Conservation (phyloP, 2,329 filamentous ascomycete genomes). For the Aspergillus tanneri region DNA sequence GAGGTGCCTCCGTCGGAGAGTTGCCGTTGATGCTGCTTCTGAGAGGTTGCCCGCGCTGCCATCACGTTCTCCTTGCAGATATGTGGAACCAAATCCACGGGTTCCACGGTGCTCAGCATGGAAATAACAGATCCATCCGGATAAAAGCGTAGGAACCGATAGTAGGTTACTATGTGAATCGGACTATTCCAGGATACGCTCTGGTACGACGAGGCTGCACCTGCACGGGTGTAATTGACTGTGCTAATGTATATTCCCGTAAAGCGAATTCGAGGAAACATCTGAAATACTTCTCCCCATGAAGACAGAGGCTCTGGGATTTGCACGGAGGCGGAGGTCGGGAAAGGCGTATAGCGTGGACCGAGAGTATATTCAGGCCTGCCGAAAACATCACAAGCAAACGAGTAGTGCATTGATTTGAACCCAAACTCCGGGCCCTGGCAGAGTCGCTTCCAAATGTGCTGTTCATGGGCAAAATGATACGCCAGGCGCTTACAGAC, state of each 20-base stretch:
- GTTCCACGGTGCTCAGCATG: conserved; percentile 77
- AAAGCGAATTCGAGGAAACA: conserved; percentile 83
- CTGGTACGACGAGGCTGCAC: conserved; percentile 65
- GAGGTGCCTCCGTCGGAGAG: conserved; percentile 42
- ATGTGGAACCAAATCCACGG: conserved; percentile 81
- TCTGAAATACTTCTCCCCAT: conserved; percentile 72
- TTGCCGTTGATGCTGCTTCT: conserved; percentile 41
- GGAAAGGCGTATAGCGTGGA: conserved; percentile 38
- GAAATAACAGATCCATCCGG: conserved; percentile 82
- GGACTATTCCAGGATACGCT: conserved; percentile 75
- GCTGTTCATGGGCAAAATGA: conserved; percentile 77
- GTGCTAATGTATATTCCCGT: conserved; percentile 96
- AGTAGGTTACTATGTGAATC: conserved; percentile 96
- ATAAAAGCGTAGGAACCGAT: conserved; percentile 93
- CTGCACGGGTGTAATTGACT: conserved; percentile 87
- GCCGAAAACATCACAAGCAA: conserved; percentile 61
- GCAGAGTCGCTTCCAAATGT: conserved; percentile 79
- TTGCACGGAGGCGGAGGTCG: conserved; percentile 26
- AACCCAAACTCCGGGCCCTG: conserved; percentile 74
- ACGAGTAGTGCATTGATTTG: conserved; percentile 77
- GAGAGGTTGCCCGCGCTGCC: conserved; percentile 30
- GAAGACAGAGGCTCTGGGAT: conserved; percentile 45
- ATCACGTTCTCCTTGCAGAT: conserved; percentile 69
- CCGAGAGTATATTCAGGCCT: conserved; percentile 33
- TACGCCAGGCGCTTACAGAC: conserved; percentile 89